Conservation (phyloP, 2,329 filamentous ascomycete genomes). For the Ilyonectria sp. region DNA sequence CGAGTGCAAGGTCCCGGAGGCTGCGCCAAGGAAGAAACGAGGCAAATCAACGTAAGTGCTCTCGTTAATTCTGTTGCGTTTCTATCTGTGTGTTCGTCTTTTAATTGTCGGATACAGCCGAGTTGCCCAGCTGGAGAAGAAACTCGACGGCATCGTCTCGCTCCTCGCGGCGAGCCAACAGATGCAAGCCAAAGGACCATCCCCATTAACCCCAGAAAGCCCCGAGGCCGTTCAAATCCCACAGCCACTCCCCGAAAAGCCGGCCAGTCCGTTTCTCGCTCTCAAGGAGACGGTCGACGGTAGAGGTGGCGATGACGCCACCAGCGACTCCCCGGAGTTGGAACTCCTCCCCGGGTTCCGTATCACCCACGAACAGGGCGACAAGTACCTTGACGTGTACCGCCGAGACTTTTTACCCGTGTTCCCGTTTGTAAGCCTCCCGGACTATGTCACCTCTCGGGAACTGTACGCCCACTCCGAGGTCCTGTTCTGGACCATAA, state of each 20-base stretch:
- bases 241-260: background rate
- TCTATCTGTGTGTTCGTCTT: slow-evolving; percentile 7
- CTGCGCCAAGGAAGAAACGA: slow-evolving; percentile 52
- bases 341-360: slow-evolving; percentile 55
- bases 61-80: background rate
- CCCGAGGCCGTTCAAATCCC: slow-evolving; percentile 32
- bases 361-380: slow-evolving; percentile 53
- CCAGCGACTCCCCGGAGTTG: slow-evolving; percentile 21
- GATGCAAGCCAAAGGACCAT: slow-evolving; percentile 40
- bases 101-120: slow-evolving; percentile 44
- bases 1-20: slow-evolving; percentile 52
- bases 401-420: slow-evolving; percentile 50
- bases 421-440: slow-evolving; percentile 58
- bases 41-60: slow-evolving; percentile 54
- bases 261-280: background rate
- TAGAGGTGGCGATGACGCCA: slow-evolving; percentile 2
- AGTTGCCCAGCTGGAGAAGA: slow-evolving; percentile 56
- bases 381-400: slow-evolving; percentile 53
- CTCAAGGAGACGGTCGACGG: background rate
- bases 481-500: slow-evolving; percentile 57
- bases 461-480: slow-evolving; percentile 52
- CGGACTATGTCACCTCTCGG: slow-evolving; percentile 40
- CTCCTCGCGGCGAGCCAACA: slow-evolving; percentile 53
- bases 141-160: slow-evolving; percentile 58
- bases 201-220: slow-evolving; percentile 46